A percentile compares a stretch with the other conserved stretches of the same genome.
These are phyloP conservation scores for Penicillium janthinellum DNA, from an alignment of 2,329 filamentous ascomycete species.

Conservation along the genomic window DNA sequence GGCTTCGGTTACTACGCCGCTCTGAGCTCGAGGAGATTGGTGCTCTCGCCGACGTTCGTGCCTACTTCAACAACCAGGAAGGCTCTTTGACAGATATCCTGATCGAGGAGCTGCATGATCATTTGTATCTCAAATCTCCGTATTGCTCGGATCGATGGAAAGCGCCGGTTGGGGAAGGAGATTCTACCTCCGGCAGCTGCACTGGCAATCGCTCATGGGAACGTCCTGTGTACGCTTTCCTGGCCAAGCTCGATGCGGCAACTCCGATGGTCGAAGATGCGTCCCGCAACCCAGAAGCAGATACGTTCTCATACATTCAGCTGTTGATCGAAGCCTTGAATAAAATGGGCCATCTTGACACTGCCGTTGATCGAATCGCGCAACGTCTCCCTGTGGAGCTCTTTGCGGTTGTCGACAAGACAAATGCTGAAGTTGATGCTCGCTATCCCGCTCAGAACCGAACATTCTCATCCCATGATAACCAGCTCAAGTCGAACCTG, in stretches of 20 bases:
- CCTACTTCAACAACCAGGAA: conserved; percentile 92
- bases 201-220: conserved; percentile 50
- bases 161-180: conserved; percentile 55
- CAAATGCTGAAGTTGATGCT: conserved; percentile 89
- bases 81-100: conserved; percentile 88
- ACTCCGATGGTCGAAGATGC: conserved; percentile 76
- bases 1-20: conserved; percentile 77
- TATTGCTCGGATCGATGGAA: conserved; percentile 98
- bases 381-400: conserved; percentile 91
- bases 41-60: conserved; percentile 79
- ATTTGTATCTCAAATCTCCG: conserved; percentile 94
- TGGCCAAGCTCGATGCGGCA: conserved; percentile 59
- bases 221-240: conserved; percentile 57
- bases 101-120: conserved; percentile 95
- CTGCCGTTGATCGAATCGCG: conserved; percentile 86
- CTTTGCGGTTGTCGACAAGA: conserved; percentile 91
- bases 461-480: conserved; percentile 49
- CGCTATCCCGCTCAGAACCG: conserved; percentile 81
- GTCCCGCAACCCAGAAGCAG: conserved; percentile 88
- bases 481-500: conserved; percentile 53
- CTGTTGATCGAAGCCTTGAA: conserved; percentile 87
- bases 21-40: conserved; percentile 91
- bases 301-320: conserved; percentile 91
- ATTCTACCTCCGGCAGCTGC: conserved; percentile 30
- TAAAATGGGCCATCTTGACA: conserved; percentile 81